Evolutionary conservation across 208 protist genomes (phyloP).

Genomic region (Tetramitus jugosus): DNA sequence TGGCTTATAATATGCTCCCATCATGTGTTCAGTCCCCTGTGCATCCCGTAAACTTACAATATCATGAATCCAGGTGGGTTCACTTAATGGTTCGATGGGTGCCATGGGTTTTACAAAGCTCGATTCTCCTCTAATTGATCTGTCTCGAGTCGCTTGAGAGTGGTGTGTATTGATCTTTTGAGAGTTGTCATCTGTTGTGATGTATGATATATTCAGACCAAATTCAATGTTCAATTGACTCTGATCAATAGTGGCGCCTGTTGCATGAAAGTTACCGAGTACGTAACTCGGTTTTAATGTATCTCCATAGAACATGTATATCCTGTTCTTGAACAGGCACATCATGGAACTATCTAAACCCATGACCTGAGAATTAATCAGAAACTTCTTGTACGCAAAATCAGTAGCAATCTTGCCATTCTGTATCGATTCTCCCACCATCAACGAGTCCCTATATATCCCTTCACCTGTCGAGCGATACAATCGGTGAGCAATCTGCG

Average conservation of each 20-base stretch:
- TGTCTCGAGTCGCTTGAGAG: too few species aligned
- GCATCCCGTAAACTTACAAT: background rate
- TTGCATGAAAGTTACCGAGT: slow-evolving; percentile 11
- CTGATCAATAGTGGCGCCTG: background rate
- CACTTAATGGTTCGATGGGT: background rate
- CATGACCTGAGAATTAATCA: slow-evolving; percentile 1
- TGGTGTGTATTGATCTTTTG: too few species aligned
- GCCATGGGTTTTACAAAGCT: slow-evolving; percentile 9
- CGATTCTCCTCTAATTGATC: too few species aligned
- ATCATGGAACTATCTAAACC: background rate
- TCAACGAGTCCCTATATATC: background rate
- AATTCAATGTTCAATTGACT: background rate
- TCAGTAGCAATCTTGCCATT: background rate
- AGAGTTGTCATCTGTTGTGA: background rate
- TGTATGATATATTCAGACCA: background rate
- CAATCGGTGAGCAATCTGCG: background rate
- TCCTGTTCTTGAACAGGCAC: background rate
- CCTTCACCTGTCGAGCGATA: background rate
- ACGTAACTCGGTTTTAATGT: background rate
- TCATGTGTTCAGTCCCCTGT: background rate
- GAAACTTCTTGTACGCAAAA: background rate
- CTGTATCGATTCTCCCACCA: background rate
- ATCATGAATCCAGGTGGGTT: slow-evolving; percentile 7
- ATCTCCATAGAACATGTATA: slow-evolving; percentile 14
- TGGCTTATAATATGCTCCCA: background rate